Evolutionary conservation across 257 asterid genomes (phyloP).

Genomic region (Nicotiana sylvestris): DNA sequence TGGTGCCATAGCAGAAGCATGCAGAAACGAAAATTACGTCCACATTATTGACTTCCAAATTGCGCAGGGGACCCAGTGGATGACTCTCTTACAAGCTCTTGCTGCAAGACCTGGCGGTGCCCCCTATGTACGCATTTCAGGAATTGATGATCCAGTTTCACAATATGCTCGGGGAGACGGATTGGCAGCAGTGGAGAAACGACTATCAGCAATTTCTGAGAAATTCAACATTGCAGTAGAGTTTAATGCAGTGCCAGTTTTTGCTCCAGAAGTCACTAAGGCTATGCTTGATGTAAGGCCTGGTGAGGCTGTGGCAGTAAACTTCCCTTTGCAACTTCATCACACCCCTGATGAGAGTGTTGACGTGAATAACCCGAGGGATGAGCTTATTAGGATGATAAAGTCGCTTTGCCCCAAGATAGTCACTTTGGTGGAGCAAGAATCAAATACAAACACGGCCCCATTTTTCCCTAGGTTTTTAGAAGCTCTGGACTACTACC

Average conservation of each 20-base stretch:
- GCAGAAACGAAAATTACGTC: conserved; percentile 63
- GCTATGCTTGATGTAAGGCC: conserved; percentile 72
- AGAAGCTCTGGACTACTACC: conserved; percentile 71
- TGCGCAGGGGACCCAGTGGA: conserved; percentile 91
- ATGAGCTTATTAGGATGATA: conserved; percentile 73
- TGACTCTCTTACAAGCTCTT: conserved; percentile 83
- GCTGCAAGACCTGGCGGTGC: conserved; percentile 89
- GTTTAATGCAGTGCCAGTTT: conserved; percentile 50
- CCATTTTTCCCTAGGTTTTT: conserved; percentile 64
- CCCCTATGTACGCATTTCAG: conserved; percentile 82
- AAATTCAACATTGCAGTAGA: conserved; percentile 13
- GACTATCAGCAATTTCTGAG: conserved; percentile 18
- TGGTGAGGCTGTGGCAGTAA: conserved; percentile 82
- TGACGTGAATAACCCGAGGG: conserved; percentile 79
- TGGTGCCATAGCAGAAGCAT: conserved; percentile 95
- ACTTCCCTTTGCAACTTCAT: conserved; percentile 88
- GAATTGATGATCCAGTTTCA: conserved; percentile 89
- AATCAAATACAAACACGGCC: conserved; percentile 84
- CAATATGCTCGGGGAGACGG: conserved; percentile 80
- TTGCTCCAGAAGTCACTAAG: conserved; percentile 49
- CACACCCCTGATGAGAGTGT: conserved; percentile 95
- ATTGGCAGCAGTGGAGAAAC: conserved; percentile 42
- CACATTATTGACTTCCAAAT: conserved; percentile 88
- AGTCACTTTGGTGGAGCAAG: conserved; percentile 91
- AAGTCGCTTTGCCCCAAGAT: conserved; percentile 68